Conservation (phyloP, 805 yeast species). For the Kodamaea restingae region DNA sequence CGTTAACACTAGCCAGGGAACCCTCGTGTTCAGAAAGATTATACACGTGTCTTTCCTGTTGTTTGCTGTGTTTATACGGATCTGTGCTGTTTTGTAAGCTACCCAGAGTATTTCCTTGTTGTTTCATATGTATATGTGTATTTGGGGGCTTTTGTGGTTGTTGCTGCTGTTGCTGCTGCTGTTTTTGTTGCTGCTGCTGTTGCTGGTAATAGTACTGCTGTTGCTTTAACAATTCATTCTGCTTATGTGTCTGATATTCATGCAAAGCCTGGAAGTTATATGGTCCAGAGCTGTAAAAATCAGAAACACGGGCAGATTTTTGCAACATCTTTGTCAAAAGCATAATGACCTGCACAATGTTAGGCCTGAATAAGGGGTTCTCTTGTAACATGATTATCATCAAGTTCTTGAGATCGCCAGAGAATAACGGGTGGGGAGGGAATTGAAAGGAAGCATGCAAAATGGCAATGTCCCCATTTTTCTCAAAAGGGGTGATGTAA, state of each 20-base stretch:
- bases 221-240: constrained; percentile 30
- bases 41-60: not conserved
- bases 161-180: constrained; percentile 7
- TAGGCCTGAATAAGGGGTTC: constrained; percentile 79
- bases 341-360: constrained; percentile 76
- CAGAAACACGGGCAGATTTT: constrained; percentile 29
- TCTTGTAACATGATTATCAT: constrained; percentile 78
- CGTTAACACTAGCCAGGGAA: constrained; percentile 1
- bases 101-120: not conserved
- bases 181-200: constrained; percentile 17
- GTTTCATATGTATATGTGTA: not conserved
- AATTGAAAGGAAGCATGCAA: constrained; percentile 79
- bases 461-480: constrained; percentile 80
- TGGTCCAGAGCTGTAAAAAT: constrained; percentile 48
- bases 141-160: not conserved
- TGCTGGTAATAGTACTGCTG: constrained; percentile 41
- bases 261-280: constrained; percentile 56
- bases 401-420: constrained; percentile 68
- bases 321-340: constrained; percentile 51
- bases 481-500: constrained; percentile 93
- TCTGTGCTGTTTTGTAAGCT: not conserved
- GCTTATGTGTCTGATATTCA: constrained; percentile 42
- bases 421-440: constrained; percentile 64
- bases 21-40: not conserved
- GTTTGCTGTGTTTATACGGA: not conserved